phyloP scores from a whole-genome alignment of 2,329 filamentous ascomycete genomes.

The Aaosphaeria arxii region DNA sequence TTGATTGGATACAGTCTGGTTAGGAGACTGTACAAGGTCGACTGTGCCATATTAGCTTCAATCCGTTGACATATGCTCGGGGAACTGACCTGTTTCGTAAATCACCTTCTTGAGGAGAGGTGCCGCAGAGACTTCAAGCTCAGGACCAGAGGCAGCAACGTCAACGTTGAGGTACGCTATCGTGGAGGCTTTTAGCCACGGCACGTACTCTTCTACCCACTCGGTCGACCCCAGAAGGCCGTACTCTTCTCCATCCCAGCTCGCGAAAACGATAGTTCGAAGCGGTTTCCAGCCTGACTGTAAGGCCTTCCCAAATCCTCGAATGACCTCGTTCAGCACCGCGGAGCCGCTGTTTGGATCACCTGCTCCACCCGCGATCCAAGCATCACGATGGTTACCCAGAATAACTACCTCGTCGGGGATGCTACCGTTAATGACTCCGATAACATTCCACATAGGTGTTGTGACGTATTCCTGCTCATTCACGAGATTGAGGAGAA shows the following conservation, averaged over 20 bases:
- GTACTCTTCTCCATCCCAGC: conserved; percentile 72
- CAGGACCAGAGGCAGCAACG: conserved; percentile 63
- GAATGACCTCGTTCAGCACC: conserved; percentile 73
- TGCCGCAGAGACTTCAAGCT: conserved; percentile 65
- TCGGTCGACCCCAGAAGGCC: conserved; percentile 83
- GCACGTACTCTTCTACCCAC: conserved; percentile 87
- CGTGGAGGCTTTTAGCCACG: conserved; percentile 70
- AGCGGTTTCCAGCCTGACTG: conserved; percentile 77
- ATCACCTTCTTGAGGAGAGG: conserved; percentile 74
- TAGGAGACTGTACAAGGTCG: conserved; percentile 49
- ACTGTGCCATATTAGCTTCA: conserved; percentile 18
- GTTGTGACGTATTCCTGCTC: conserved; percentile 51
- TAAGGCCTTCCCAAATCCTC: conserved; percentile 69
- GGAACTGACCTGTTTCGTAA: conserved; percentile 54
- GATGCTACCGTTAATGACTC: conserved; percentile 83
- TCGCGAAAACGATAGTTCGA: conserved; percentile 84
- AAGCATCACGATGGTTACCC: conserved; percentile 90
- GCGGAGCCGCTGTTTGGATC: conserved; percentile 84
- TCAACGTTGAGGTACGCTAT: conserved; percentile 88
- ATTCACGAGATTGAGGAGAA: conserved; percentile 53
- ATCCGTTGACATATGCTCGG: not conserved
- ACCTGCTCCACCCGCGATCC: conserved; percentile 79
- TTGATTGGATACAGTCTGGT: conserved; percentile 68
- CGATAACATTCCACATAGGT: conserved; percentile 72
- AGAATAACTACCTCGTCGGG: conserved; percentile 82